Evolutionary conservation across 2,329 filamentous ascomycete species (phyloP).

Genomic region (Cadophora malorum): DNA sequence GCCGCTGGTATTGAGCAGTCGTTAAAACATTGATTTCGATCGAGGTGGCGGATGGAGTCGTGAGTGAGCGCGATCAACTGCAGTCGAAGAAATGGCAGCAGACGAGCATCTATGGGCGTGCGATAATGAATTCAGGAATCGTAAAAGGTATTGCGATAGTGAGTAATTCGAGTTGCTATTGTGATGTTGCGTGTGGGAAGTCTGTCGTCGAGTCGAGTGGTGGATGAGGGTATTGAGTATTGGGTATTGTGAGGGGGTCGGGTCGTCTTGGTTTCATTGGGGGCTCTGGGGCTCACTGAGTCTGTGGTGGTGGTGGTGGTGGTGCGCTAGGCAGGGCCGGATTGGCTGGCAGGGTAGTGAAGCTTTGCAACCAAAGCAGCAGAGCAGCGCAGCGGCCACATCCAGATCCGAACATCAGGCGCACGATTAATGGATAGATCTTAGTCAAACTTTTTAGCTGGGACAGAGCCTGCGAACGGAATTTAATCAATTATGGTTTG

Average conservation of each 20-base stretch:
- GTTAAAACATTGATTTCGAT: slow-evolving; percentile 33
- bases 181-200: not conserved
- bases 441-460: no score
- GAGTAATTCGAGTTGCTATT: not conserved
- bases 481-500: slow-evolving; percentile 4
- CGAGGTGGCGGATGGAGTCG: slow-evolving; percentile 16
- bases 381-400: not conserved
- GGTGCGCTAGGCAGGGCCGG: not conserved
- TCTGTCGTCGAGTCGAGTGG: not conserved
- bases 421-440: not conserved
- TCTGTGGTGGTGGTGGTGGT: no score
- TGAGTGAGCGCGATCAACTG: slow-evolving; percentile 14
- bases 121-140: not conserved
- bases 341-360: not conserved
- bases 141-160: not conserved
- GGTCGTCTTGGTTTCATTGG: not conserved
- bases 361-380: not conserved
- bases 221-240: not conserved
- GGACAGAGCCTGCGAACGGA: not conserved
- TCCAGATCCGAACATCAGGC: not conserved
- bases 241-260: not conserved
- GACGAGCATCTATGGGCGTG: not conserved
- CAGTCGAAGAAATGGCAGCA: not conserved
- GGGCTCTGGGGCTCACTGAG: not conserved
- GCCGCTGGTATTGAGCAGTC: slow-evolving; percentile 36